Evolutionary conservation across 2,329 filamentous ascomycete species (phyloP).

Genomic region (Nothopassalora personata): DNA sequence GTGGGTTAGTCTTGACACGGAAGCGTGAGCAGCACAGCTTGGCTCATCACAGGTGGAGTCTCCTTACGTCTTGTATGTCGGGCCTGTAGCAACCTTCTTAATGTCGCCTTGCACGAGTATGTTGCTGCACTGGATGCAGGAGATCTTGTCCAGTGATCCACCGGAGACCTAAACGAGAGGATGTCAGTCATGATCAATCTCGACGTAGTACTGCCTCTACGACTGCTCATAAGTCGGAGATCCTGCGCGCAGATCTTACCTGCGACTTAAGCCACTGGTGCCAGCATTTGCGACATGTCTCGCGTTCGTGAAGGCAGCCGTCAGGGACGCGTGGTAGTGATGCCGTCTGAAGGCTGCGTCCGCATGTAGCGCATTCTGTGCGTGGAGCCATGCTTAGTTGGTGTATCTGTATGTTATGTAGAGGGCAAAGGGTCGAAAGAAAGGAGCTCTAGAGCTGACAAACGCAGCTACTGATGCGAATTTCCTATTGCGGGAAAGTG

Average conservation of each 20-base stretch:
- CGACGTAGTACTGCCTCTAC: too few species aligned
- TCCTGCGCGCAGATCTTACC: background rate
- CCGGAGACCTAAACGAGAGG: too few species aligned
- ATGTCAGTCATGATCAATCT: too few species aligned
- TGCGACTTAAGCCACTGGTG: constrained; percentile 14
- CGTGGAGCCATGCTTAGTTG: background rate
- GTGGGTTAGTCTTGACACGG: background rate
- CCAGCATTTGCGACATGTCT: constrained; percentile 19
- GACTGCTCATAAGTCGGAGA: too few species aligned
- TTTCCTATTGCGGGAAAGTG: background rate
- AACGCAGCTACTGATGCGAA: background rate
- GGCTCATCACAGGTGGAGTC: background rate
- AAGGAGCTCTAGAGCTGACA: background rate
- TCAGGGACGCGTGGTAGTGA: constrained; percentile 6
- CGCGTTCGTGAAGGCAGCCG: constrained; percentile 8
- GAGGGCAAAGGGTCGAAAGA: background rate
- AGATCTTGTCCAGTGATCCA: background rate
- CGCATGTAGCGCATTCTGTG: background rate
- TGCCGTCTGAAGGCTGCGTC: background rate
- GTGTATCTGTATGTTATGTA: background rate
- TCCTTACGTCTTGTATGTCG: constrained; percentile 9
- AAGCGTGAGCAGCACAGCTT: background rate
- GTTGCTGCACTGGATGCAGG: constrained; percentile 20
- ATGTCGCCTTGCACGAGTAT: constrained; percentile 15
- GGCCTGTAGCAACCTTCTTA: constrained; percentile 4